Percentiles rank a stretch among this genome's conserved stretches.
Evolutionary conservation across 2,329 filamentous ascomycete genomes (phyloP).

Genomic region (Xylariaceae sp.): DNA sequence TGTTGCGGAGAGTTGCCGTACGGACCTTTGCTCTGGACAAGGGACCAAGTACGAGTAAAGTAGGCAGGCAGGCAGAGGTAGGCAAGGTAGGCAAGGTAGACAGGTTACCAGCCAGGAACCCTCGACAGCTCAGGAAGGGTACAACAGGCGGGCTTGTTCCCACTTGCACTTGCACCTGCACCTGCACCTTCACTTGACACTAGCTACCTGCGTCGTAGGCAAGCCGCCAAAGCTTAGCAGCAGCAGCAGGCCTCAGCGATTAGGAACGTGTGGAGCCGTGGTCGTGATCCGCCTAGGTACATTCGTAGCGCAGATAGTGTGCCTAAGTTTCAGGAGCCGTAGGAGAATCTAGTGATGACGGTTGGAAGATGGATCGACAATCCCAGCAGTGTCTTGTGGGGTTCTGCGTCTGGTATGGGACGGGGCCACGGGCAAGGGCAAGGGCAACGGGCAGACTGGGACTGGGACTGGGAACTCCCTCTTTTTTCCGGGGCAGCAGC

Average conservation of each 20-base stretch:
- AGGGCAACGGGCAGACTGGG: no score
- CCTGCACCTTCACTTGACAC: conserved; percentile 9
- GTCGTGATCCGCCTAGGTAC: conserved; percentile 26
- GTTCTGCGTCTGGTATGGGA: not conserved
- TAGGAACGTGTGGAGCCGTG: conserved; percentile 38
- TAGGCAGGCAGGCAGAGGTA: conserved; percentile 20
- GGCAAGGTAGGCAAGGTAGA: no score
- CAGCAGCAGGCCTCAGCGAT: conserved; percentile 33
- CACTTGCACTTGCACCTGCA: conserved; percentile 16
- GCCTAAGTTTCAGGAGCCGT: conserved; percentile 21
- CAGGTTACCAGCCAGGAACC: conserved; percentile 29
- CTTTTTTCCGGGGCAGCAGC: conserved; percentile 37
- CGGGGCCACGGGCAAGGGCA: no score
- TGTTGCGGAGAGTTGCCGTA: conserved; percentile 24
- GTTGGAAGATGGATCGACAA: conserved; percentile 50
- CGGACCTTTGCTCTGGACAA: conserved; percentile 31
- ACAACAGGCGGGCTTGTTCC: conserved; percentile 34
- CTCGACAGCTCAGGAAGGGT: conserved; percentile 32
- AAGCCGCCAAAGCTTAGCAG: conserved; percentile 41
- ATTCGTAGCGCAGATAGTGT: not conserved
- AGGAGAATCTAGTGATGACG: conserved; percentile 43
- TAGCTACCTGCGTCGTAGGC: conserved; percentile 20
- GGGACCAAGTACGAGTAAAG: conserved; percentile 20
- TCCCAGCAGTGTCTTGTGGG: conserved; percentile 45
- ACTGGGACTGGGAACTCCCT: not conserved